Evolutionary conservation across 1,284 basidiomycete genomes (phyloP), one percentile per base, ranked within the genome.

Genomic region (Cerioporus squamosus): DNA sequence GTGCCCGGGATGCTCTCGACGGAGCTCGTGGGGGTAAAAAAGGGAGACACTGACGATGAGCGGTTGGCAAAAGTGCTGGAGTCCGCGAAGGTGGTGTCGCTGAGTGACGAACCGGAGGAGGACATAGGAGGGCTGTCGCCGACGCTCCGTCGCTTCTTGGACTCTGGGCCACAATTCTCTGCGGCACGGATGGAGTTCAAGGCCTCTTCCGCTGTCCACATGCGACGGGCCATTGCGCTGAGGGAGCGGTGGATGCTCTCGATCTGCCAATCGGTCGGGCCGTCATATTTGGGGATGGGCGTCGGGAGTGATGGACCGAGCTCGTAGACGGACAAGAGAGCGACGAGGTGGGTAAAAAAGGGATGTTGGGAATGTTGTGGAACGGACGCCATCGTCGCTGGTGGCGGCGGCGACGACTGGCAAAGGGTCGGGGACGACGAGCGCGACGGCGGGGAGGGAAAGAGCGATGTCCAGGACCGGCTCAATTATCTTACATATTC

Each of bases 241-340:
- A 90, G 75, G 29, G 82, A 83, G 54, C 82, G 80, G 33, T 86
- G 72, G 65, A 90, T 86, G 62, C 77, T 75, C 45, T 88, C 83
- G 10, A 83, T 88, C 68, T 86, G 83, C 85, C 83, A 87, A 72
- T 86, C 83, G 48, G 76, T 64, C 1, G 84, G 84, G 2, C 87
- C 87, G 72, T 85, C 79, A 71, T 87, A 90, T 57, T 78, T 78
- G 47, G 86, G 87, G 60, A 81, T 72, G 40, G 87, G 84, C 6
- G 80, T 76, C 14, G 81, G 67, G 51, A 70, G 80, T 55, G 55
- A 70, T 55, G 39, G 74, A 68, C 75, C 75, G 44, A 74, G 71
- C 61, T 78, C 76, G 62, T 76, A 77, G 59, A 77, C 66, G 29
- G 75, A 76, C 40, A 78, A 67, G n/a, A 76, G 65, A 24, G 74